Percentiles rank a stretch among this genome's conserved stretches.
These are phyloP conservation scores for Cladorrhinum sp. DNA, from an alignment of 2,329 filamentous ascomycete species.

Conservation along the genomic window DNA sequence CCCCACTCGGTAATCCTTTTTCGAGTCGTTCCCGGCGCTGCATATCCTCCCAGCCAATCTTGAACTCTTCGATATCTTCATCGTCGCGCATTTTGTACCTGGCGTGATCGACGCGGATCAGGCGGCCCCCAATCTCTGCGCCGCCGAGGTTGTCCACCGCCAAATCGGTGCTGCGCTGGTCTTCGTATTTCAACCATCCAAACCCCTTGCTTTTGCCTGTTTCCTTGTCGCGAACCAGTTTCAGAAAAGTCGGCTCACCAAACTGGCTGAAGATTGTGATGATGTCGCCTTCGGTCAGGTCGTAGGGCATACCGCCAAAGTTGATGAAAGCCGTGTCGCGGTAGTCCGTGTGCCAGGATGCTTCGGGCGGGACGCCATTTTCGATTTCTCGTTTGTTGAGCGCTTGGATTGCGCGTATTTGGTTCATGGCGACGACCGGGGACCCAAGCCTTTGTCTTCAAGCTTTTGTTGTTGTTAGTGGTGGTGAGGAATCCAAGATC, in stretches of 20 bases:
- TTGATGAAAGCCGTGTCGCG: constrained; percentile 93
- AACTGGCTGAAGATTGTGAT: constrained; percentile 97
- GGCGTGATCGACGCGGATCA: constrained; percentile 87
- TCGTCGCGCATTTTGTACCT: constrained; percentile 87
- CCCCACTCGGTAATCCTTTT: constrained; percentile 38
- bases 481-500: not conserved
- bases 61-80: constrained; percentile 60
- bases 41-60: constrained; percentile 59
- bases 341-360: constrained; percentile 96
- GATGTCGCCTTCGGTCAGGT: constrained; percentile 91
- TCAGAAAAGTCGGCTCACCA: constrained; percentile 90
- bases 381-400: constrained; percentile 95
- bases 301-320: constrained; percentile 89
- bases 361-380: constrained; percentile 79
- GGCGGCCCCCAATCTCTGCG: constrained; percentile 73
- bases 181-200: constrained; percentile 96
- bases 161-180: constrained; percentile 91
- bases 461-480: not conserved
- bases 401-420: constrained; percentile 85
- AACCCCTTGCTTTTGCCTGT: constrained; percentile 94
- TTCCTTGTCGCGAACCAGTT: constrained; percentile 90
- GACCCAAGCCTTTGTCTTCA: not conserved
- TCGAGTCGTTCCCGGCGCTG: constrained; percentile 48
- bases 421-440: no score
- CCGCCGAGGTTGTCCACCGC: constrained; percentile 95